phyloP scores from a whole-genome alignment of 495 filamentous ascomycete species.

The Letharia lupina region DNA sequence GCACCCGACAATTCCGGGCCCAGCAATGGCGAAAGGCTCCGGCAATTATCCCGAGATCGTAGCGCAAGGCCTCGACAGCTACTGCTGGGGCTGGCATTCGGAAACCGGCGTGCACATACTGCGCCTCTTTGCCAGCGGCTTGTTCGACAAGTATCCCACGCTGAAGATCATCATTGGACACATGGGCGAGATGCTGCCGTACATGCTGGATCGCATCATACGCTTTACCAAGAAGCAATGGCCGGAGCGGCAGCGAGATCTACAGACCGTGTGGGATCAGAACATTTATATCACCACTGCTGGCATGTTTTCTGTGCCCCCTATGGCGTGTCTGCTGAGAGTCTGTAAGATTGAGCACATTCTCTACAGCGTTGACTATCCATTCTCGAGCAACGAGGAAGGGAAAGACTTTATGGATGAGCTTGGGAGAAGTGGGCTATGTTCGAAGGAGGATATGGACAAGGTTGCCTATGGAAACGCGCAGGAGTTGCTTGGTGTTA shows the following conservation, averaged over 20 bases:
- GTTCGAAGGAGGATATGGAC: background rate
- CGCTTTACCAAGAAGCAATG: background rate
- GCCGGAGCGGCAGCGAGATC: background rate
- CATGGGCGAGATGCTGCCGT: constrained; percentile 9
- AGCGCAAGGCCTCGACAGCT: constrained; percentile 31
- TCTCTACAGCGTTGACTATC: constrained; percentile 8
- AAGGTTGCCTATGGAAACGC: constrained; percentile 2
- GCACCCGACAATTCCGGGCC: constrained; percentile 42
- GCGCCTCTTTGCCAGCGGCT: constrained; percentile 34
- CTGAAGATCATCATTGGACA: constrained; percentile 36
- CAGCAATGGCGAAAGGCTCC: constrained; percentile 30
- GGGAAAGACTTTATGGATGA: constrained; percentile 4
- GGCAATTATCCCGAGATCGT: constrained; percentile 32
- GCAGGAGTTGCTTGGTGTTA: constrained; percentile 1
- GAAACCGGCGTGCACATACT: constrained; percentile 41
- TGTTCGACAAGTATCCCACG: constrained; percentile 43
- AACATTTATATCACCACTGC: constrained; percentile 4
- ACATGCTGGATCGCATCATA: background rate
- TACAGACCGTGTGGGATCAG: constrained; percentile 2
- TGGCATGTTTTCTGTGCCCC: constrained; percentile 8
- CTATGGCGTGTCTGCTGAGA: constrained; percentile 2
- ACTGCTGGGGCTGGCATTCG: constrained; percentile 39
- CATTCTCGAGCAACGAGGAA: background rate
- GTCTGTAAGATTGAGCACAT: background rate
- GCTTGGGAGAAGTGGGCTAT: background rate